Percentiles rank a stretch among this genome's conserved stretches.
Conservation (phyloP, 202 grass and related monocot genomes). For the Zoysia matrella region DNA sequence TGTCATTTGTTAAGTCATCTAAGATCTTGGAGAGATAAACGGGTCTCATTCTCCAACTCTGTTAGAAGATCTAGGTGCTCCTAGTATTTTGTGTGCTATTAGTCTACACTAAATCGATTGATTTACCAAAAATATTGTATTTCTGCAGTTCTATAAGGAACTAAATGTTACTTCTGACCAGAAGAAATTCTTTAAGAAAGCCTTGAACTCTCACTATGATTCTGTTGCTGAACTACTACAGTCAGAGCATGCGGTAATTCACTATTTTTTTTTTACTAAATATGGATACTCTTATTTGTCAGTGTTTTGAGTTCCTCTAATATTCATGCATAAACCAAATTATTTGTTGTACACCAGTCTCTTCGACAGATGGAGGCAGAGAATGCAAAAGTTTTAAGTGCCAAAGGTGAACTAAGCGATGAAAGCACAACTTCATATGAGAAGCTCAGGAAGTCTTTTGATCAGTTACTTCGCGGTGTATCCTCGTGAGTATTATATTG, state of each 20-base stretch:
- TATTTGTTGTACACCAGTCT: slow-evolving; percentile 56
- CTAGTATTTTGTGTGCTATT: slow-evolving; percentile 6
- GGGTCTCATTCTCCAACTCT: neutral
- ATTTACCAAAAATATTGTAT: slow-evolving; percentile 21
- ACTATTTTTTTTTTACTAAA: slow-evolving; percentile 30
- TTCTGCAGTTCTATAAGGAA: slow-evolving; percentile 67
- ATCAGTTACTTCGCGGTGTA: slow-evolving; percentile 73
- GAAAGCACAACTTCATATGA: slow-evolving; percentile 61
- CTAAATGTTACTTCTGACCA: slow-evolving; percentile 18
- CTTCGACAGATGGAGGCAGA: slow-evolving; percentile 90
- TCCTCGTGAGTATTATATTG: slow-evolving; percentile 52
- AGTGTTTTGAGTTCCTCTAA: neutral
- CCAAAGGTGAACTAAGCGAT: slow-evolving; percentile 97
- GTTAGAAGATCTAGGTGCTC: slow-evolving; percentile 19
- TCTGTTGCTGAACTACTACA: slow-evolving; percentile 87
- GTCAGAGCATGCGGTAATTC: slow-evolving; percentile 83
- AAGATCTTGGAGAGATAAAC: slow-evolving; percentile 15
- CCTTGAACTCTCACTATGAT: slow-evolving; percentile 86
- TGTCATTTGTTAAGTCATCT: slow-evolving; percentile 31
- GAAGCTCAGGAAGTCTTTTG: too few relatives aligned
- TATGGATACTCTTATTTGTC: slow-evolving; percentile 35
- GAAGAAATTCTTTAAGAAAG: slow-evolving; percentile 99
- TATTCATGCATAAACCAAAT: slow-evolving; percentile 26
- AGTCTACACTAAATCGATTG: slow-evolving; percentile 1
- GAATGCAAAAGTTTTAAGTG: slow-evolving; percentile 90